Base-by-base conservation (phyloP, 2,329 filamentous ascomycete genomes). In the Claviceps sp. region DNA sequence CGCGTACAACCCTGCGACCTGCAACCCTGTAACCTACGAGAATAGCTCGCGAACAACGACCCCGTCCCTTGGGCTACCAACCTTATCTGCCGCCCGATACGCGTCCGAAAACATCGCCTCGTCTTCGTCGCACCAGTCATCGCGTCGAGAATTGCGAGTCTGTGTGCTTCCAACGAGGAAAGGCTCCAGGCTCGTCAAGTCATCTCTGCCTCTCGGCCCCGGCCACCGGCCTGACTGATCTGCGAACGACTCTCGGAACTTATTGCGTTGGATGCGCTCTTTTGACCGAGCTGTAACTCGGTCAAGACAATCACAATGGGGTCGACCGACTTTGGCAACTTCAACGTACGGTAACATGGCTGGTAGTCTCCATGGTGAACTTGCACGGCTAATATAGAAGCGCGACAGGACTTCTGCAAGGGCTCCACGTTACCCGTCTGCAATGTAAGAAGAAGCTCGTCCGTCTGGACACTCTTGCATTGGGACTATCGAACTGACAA, bases 351-450 rank as follows among this genome's bases (percentile, higher is more conserved):
- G 40, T 45, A 16, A 5, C 4, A 29, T 37, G 6, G 36, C 44
- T 22, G 9, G 20, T 22, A n/a, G 9, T 34, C 38, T 22, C 34
- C 5, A 26, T 22, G 11, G 45, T 38, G 29, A 34, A 34, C 29
- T 11, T 11, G 55, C 52, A 57, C 53, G 54, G 56, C 61, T 63
- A 57, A 63, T 54, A 51, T 52, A 11, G 9, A 55, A 59, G 8
- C 59, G 55, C 47, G 53, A 63, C 62, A 91, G 86, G 72, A 85
- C 64, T 90, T 93, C 67, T 93, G 87, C 76, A 83, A 79, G 65
- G 86, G 90, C 71, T 86, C 86, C 61, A 90, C 86, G 53, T 74
- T 91, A 61, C 86, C 87, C 51, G 75, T 91, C 61, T 93, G 86
- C 75, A 91, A 91, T 77, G 86, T 90, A 77, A 62, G 84, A 45